These are phyloP conservation scores for Musa schizocarpa DNA, from an alignment of 176 grass and related monocot genomes.

Conservation along the genomic window DNA sequence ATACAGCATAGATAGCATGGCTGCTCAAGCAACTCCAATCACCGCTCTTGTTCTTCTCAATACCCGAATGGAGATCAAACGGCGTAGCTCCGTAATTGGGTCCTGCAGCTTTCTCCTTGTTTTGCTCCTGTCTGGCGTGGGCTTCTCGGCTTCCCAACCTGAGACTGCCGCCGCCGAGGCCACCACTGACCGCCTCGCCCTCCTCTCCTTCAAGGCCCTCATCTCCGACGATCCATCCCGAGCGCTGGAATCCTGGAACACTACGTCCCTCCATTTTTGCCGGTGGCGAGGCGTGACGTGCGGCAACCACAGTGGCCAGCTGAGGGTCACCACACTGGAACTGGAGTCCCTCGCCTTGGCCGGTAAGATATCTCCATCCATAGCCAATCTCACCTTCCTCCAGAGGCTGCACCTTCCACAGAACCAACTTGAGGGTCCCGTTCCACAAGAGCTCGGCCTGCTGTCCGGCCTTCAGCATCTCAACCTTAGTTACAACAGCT, in stretches of 20 bases:
- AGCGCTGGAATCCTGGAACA: conserved; percentile 27
- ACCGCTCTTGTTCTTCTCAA: too few relatives aligned
- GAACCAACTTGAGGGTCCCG: conserved; percentile 28
- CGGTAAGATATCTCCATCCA: conserved; percentile 24
- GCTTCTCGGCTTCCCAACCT: conserved; percentile 10
- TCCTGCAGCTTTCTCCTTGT: too few relatives aligned
- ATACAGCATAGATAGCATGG: too few relatives aligned
- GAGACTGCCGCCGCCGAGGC: background rate
- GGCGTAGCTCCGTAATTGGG: conserved; percentile 18
- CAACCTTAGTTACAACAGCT: conserved; percentile 41
- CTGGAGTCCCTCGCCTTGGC: conserved; percentile 23
- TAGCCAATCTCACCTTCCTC: conserved; percentile 33
- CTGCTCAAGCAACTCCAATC: too few relatives aligned
- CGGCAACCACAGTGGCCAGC: background rate
- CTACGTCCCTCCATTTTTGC: conserved; percentile 25
- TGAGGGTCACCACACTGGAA: conserved; percentile 16
- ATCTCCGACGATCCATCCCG: conserved; percentile 6
- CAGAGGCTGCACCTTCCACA: conserved; percentile 26
- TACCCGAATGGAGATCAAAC: background rate
- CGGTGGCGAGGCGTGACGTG: conserved; percentile 32
- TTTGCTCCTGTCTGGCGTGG: background rate
- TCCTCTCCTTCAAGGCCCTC: conserved; percentile 33
- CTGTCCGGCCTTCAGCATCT: conserved; percentile 30
- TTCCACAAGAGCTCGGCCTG: conserved; percentile 27
- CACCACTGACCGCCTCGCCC: conserved; percentile 17